These are phyloP conservation scores for Candida nemodendra DNA, from an alignment of 805 yeast genomes.

Conservation along the genomic window DNA sequence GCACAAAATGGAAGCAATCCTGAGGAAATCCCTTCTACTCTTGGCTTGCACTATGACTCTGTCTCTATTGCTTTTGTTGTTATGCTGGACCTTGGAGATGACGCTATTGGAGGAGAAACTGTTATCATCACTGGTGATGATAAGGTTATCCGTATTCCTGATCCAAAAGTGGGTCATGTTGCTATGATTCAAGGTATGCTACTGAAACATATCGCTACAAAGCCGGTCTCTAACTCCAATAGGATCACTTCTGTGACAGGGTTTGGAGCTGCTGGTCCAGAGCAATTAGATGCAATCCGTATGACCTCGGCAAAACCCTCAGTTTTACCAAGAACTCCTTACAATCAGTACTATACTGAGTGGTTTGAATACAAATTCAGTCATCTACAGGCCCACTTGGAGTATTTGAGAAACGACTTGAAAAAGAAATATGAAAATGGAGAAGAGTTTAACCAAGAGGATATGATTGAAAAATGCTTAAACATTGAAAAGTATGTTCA, in stretches of 20 bases:
- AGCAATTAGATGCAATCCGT: conserved; percentile 27
- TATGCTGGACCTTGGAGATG: conserved; percentile 43
- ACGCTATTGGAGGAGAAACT: conserved; percentile 49
- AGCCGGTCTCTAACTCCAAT: conserved; percentile 33
- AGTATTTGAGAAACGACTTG: conserved; percentile 12
- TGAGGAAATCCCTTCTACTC: conserved; percentile 39
- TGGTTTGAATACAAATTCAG: conserved; percentile 29
- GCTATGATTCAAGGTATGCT: conserved; percentile 43
- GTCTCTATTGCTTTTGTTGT: conserved; percentile 45
- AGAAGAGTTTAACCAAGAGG: conserved; percentile 25
- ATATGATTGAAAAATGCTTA: conserved; percentile 21
- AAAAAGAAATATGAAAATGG: conserved; percentile 9
- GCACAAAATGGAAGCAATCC: conserved; percentile 22
- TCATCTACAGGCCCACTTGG: conserved; percentile 23
- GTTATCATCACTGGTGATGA: conserved; percentile 40
- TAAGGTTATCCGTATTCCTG: conserved; percentile 21
- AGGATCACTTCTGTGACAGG: conserved; percentile 29
- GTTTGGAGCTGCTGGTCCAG: conserved; percentile 24
- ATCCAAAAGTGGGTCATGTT: conserved; percentile 42
- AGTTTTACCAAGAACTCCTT: conserved; percentile 27
- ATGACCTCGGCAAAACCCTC: conserved; percentile 28
- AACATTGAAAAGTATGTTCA: conserved; percentile 23
- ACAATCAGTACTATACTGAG: conserved; percentile 29
- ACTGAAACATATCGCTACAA: conserved; percentile 42
- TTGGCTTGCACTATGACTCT: conserved; percentile 45